Conservation (phyloP, 2,329 filamentous ascomycete species). For the Tolypocladium pustulatum region DNA sequence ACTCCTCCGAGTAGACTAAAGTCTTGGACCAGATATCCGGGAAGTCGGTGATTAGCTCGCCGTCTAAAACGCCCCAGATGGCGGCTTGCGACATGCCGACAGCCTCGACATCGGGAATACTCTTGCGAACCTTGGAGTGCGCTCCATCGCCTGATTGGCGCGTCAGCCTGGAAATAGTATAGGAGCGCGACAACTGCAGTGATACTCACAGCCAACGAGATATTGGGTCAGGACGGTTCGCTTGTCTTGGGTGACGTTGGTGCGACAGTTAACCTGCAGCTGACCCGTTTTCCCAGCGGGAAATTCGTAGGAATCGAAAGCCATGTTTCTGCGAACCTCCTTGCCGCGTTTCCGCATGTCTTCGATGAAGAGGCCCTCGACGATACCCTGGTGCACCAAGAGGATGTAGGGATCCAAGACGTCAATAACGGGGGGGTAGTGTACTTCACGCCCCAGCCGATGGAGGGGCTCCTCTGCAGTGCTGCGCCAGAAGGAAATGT, state of each 20-base stretch:
- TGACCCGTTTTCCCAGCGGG: slow-evolving; percentile 31
- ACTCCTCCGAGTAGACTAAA: slow-evolving; percentile 54
- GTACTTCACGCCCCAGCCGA: slow-evolving; percentile 53
- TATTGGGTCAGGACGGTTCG: slow-evolving; percentile 47
- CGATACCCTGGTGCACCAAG: slow-evolving; percentile 62
- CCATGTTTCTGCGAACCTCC: slow-evolving; percentile 51
- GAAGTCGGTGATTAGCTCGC: slow-evolving; percentile 60
- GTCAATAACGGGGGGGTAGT: slow-evolving; percentile 55
- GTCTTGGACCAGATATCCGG: slow-evolving; percentile 69
- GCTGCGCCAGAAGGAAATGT: slow-evolving; percentile 63
- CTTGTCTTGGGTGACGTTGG: slow-evolving; percentile 40
- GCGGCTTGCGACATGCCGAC: slow-evolving; percentile 43
- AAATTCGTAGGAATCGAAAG: slow-evolving; percentile 47
- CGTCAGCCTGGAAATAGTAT: not conserved
- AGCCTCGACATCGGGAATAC: slow-evolving; percentile 46
- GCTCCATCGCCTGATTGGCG: slow-evolving; percentile 50
- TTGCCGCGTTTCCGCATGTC: slow-evolving; percentile 56
- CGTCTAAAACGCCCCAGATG: slow-evolving; percentile 63
- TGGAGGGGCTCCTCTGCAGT: slow-evolving; percentile 40
- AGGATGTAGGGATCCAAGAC: slow-evolving; percentile 47
- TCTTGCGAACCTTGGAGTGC: slow-evolving; percentile 57
- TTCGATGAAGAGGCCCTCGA: slow-evolving; percentile 59
- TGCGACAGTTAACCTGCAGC: slow-evolving; percentile 39
- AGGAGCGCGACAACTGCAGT: not conserved
- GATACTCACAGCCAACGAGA: slow-evolving; percentile 52